Conservation (phyloP, 2,329 filamentous ascomycete genomes). For the Diplodia corticola region DNA sequence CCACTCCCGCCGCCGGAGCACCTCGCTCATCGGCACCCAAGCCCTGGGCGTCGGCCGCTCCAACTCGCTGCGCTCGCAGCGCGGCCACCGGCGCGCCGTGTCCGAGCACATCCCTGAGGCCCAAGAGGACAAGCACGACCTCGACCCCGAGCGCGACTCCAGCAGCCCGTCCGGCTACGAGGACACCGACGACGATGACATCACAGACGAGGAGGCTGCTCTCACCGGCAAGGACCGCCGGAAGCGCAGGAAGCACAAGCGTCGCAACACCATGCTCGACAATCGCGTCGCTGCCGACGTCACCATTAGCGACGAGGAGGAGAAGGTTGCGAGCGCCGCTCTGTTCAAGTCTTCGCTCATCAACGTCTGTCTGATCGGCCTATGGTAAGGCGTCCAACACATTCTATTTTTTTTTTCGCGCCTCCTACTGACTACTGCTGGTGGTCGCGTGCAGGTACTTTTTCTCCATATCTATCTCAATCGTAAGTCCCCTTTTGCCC, state of each 20-base stretch:
- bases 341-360: constrained; percentile 68
- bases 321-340: constrained; percentile 72
- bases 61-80: constrained; percentile 19
- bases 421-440: constrained; percentile 24
- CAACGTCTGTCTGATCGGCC: constrained; percentile 76
- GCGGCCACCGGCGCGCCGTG: constrained; percentile 16
- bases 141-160: constrained; percentile 31
- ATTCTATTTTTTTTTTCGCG: neutral
- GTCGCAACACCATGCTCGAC: constrained; percentile 70
- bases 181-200: constrained; percentile 65
- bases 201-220: constrained; percentile 88
- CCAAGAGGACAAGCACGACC: constrained; percentile 18
- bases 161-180: constrained; percentile 54
- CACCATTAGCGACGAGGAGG: constrained; percentile 68
- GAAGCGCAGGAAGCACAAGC: constrained; percentile 65
- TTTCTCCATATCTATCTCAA: constrained; percentile 89
- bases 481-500: constrained; percentile 58
- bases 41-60: constrained; percentile 13
- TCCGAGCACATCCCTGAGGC: constrained; percentile 22
- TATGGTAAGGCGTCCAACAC: constrained; percentile 62
- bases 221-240: constrained; percentile 72
- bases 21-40: constrained; percentile 14
- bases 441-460: constrained; percentile 54
- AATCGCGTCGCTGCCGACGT: constrained; percentile 55
- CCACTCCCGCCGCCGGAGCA: constrained; percentile 22